Percentiles rank a stretch among this genome's conserved stretches.
These are phyloP conservation scores for Hemileccinum rubropunctum DNA, from an alignment of 768 basidiomycete genomes.

Conservation along the genomic window DNA sequence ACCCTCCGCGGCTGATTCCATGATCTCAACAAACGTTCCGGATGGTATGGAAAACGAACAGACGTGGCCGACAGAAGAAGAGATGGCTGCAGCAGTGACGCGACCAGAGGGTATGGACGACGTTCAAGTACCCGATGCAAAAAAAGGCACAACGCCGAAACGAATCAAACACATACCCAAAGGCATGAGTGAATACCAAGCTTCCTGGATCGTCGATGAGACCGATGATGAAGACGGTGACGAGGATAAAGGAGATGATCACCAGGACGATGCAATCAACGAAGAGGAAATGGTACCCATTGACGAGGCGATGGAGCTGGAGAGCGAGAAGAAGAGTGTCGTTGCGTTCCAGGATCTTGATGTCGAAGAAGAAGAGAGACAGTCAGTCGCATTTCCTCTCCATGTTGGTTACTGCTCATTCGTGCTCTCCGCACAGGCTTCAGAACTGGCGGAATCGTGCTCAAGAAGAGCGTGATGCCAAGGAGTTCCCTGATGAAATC, in stretches of 20 bases:
- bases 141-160: constrained; percentile 73
- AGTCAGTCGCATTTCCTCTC: constrained; percentile 49
- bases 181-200: constrained; percentile 96
- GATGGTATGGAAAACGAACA: constrained; percentile 94
- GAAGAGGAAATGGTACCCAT: constrained; percentile 64
- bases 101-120: constrained; percentile 17
- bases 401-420: not conserved
- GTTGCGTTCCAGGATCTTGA: constrained; percentile 76
- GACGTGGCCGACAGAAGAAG: constrained; percentile 98
- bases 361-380: constrained; percentile 79
- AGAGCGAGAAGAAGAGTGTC: constrained; percentile 48
- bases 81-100: constrained; percentile 55
- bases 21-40: constrained; percentile 83
- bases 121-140: constrained; percentile 57
- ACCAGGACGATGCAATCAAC: constrained; percentile 31
- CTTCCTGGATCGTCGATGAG: constrained; percentile 92
- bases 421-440: constrained; percentile 43
- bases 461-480: constrained; percentile 76
- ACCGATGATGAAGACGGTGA: constrained; percentile 60
- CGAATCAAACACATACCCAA: constrained; percentile 83
- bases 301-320: constrained; percentile 53
- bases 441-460: constrained; percentile 66
- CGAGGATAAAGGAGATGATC: constrained; percentile 43
- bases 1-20: constrained; percentile 69
- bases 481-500: constrained; percentile 92